These are phyloP conservation scores for Petunia hybrid DNA, from an alignment of 305 asterid species.

Conservation along the genomic window DNA sequence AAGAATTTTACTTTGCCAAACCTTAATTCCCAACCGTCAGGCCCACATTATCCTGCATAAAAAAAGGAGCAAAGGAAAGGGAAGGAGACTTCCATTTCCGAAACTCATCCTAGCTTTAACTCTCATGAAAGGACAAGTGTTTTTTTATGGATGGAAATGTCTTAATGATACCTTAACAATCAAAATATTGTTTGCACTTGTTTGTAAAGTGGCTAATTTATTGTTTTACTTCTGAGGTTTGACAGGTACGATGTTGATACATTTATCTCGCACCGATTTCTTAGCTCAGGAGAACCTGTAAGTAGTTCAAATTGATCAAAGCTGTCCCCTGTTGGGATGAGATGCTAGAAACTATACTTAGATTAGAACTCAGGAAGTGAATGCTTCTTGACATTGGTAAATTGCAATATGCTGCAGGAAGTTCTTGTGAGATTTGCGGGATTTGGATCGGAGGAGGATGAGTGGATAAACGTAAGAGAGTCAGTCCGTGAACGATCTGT, in stretches of 20 bases:
- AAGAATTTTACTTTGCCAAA: background rate
- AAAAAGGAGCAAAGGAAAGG: conserved; percentile 20
- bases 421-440: conserved; percentile 82
- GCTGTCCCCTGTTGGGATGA: conserved; percentile 4
- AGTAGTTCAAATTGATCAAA: conserved; percentile 50
- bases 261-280: conserved; percentile 74
- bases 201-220: background rate
- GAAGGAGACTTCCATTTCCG: conserved; percentile 1
- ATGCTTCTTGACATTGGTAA: conserved; percentile 20
- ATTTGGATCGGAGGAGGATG: conserved; percentile 77
- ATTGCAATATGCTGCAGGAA: conserved; percentile 62
- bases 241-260: conserved; percentile 86
- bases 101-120: background rate
- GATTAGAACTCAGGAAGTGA: background rate
- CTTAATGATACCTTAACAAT: conserved; percentile 15
- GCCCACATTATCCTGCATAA: background rate
- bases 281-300: conserved; percentile 73
- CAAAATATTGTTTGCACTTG: background rate
- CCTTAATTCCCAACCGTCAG: conserved; percentile 8
- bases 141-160: background rate
- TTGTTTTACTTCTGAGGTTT: conserved; percentile 29
- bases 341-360: conserved; percentile 19
- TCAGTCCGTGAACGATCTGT: conserved; percentile 81
- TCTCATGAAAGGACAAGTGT: background rate
- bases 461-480: conserved; percentile 72